phyloP scores from a whole-genome alignment of 805 yeast genomes.

The Saccharomycodes ludwigii region DNA sequence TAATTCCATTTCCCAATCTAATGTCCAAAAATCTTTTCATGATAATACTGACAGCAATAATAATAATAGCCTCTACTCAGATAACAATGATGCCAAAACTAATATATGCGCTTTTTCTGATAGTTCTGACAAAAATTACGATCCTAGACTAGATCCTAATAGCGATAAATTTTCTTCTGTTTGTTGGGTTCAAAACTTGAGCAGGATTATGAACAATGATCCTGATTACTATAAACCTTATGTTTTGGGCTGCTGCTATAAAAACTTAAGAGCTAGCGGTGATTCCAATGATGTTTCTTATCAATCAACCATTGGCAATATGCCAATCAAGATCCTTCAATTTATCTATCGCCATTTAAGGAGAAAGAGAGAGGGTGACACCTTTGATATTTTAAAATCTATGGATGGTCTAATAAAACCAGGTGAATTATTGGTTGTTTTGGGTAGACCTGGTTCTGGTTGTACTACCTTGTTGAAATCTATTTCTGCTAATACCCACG shows the following conservation, averaged over 20 bases:
- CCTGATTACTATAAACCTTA: conserved; percentile 54
- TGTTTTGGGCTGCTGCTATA: conserved; percentile 46
- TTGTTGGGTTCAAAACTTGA: conserved; percentile 56
- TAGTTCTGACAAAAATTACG: conserved; percentile 8
- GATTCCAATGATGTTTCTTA: conserved; percentile 57
- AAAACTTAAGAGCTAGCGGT: conserved; percentile 48
- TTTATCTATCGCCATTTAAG: conserved; percentile 13
- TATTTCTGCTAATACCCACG: conserved; percentile 45
- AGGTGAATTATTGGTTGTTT: conserved; percentile 55
- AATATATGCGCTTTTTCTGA: too few species aligned
- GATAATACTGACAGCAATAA: too few species aligned
- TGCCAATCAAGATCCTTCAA: conserved; percentile 21
- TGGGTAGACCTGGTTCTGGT: conserved; percentile 74
- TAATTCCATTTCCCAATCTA: too few species aligned
- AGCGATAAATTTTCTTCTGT: conserved; percentile 46
- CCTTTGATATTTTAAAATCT: conserved; percentile 44
- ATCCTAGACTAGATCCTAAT: conserved; percentile 44
- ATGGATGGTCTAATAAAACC: conserved; percentile 54
- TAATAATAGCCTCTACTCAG: too few species aligned
- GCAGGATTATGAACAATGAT: conserved; percentile 39
- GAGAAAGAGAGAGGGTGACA: conserved; percentile 16
- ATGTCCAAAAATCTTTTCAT: too few species aligned
- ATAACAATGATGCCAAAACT: too few species aligned
- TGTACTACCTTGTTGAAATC: conserved; percentile 58
- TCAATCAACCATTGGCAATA: conserved; percentile 45